Base-by-base conservation (phyloP, 1,139 yeast species). In the Pichia sp. region DNA sequence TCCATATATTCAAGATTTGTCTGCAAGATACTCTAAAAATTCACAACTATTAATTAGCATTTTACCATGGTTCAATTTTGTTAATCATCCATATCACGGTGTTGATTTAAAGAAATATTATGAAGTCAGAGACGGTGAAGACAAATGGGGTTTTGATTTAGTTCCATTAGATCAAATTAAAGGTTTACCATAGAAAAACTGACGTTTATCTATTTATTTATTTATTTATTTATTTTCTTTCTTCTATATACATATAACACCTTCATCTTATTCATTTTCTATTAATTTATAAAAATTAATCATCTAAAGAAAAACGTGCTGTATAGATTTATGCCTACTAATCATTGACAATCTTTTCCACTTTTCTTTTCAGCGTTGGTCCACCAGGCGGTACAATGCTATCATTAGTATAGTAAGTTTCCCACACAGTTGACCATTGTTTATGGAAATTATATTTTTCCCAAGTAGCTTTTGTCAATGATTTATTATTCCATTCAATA, bases 1-100 rank as follows among this genome's bases (percentile, higher is more conserved):
- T 50, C 85, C 82, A 56, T 80, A 89, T 72, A 68, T 82, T 61
- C 86, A 86, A 66, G 85, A 82, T 59, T 73, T 85, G 56, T 81
- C 95, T 55, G 82, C 85, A 61, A 79, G 89, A 70, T 84, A 85
- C 72, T 83, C 95, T 24, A 85, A 82, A 59, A 82, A 80, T 64
- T 80, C 95, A 9, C 81, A 80, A 59, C 67, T 79, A 51, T 69
- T 74, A 50, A 64, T 82, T 59, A 79, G 82, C 49, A 64, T 85
- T 54, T 68, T 86, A 60, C 95, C 95, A 36, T 83, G 90, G 89
- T 85, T 87, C 72, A 87, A 87, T 68, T 70, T 85, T 56, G 89
- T 82, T 44, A 70, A 80, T 62, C 96, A 87, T 67, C 89, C 87
- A 58, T 83, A 81, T 69, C 96, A 87, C 66, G 95, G 94, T 35